Base-by-base conservation (phyloP, 441 rosid species). In the Populus tomentosa region DNA sequence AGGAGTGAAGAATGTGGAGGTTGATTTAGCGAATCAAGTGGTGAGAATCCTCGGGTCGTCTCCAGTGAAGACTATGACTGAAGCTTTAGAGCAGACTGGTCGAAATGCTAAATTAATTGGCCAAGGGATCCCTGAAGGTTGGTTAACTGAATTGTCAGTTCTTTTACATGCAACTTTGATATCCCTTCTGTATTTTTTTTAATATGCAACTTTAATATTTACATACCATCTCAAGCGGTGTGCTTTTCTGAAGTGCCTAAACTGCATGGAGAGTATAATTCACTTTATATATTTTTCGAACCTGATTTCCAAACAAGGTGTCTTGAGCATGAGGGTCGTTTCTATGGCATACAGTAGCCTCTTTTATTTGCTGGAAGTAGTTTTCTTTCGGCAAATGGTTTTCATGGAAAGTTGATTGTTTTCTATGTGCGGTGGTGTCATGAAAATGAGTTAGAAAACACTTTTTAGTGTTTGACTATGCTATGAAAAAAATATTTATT, bases 61-160 rank as follows among this genome's bases (percentile, higher is more conserved):
- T 21, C 88, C 97, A 76, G 89, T 91, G 68, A 93, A 85, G 80
- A 81, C 67, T 23, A 87, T 95, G 92, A 82, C 88, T 1, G 94
- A 91, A 80, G 97, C 96, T 46, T 77, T 95, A 86, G 92, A 91
- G 89, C 95, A 91, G 86, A 93, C 94, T 0, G 96, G 98, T 66
- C 86, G 94, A 72, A 93, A 89, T 80, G 94, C 98, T 75, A 87
- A 93, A 6, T 76, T 95, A 76, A 92, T 95, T 75, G 99, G 99
- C 70, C 98, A 93, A 87, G 97, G 99, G 67, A 85, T 92, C 72
- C 98, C 96, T 18, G 94, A 93, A 86, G 99, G 99, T 95, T 53
- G 73, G 90, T 82, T 64, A 6, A 68, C 62, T 69, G 63, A 77
- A 28, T n/a, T 62, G 0, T 16, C 0, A 30, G 16, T 33, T 26